Conservation (phyloP, 2,329 filamentous ascomycete species). For the Aulographum hederae region DNA sequence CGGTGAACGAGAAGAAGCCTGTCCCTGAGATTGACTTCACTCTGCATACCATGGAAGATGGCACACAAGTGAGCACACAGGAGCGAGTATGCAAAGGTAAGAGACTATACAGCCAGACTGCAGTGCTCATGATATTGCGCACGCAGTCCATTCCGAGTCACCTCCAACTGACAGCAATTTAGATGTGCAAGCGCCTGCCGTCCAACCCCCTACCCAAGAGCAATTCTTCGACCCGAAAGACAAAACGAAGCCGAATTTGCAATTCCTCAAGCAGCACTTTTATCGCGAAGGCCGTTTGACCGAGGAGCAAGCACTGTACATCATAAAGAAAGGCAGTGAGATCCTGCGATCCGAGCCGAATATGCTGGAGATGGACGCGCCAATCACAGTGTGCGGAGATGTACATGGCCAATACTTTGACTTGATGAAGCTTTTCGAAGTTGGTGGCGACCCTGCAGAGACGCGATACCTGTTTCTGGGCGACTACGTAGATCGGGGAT, state of each 20-base stretch:
- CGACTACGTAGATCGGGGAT: conserved; percentile 94
- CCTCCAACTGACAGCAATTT: conserved; percentile 4
- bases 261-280: conserved; percentile 95
- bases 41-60: conserved; percentile 96
- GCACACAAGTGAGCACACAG: conserved; percentile 79
- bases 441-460: conserved; percentile 89
- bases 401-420: conserved; percentile 99
- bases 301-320: conserved; percentile 93
- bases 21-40: conserved; percentile 97
- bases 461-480: conserved; percentile 93
- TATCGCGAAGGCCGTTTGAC: conserved; percentile 94
- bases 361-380: conserved; percentile 95
- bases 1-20: conserved; percentile 87
- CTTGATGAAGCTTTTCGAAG: conserved; percentile 98
- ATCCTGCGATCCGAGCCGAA: conserved; percentile 82
- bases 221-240: conserved; percentile 85
- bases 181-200: conserved; percentile 97
- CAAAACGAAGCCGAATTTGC: conserved; percentile 73
- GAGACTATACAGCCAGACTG: conserved; percentile 8
- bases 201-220: conserved; percentile 79
- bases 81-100: conserved; percentile 98
- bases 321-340: conserved; percentile 74
- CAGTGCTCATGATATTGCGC: too few species aligned
- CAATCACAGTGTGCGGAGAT: conserved; percentile 95
- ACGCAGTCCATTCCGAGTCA: background rate